Percentiles rank a stretch among this genome's conserved stretches.
These are phyloP conservation scores for Talaromyces sp. DNA, from an alignment of 2,329 filamentous ascomycete genomes.

Conservation along the genomic window DNA sequence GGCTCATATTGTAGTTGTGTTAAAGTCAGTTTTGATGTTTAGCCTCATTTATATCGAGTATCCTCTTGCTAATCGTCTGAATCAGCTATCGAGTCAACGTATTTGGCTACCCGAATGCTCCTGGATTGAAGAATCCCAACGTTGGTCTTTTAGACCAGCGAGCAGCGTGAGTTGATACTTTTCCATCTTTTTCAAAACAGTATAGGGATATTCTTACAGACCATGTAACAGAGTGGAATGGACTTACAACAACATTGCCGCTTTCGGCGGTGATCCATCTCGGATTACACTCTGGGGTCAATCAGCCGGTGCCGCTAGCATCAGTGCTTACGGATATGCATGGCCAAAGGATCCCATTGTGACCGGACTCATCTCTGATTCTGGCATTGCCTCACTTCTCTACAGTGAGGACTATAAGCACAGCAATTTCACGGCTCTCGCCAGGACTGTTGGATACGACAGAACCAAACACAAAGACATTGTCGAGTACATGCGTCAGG, in stretches of 20 bases:
- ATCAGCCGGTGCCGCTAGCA: slow-evolving; percentile 1
- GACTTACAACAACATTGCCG: background rate
- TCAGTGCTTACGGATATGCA: slow-evolving; percentile 9
- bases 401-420: slow-evolving; percentile 11
- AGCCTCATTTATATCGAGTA: background rate
- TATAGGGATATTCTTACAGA: background rate
- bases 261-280: background rate
- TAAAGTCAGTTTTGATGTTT: background rate
- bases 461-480: background rate
- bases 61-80: background rate
- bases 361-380: slow-evolving; percentile 15
- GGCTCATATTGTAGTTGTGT: background rate
- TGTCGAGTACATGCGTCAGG: background rate
- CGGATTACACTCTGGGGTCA: slow-evolving; percentile 1
- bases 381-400: slow-evolving; percentile 9
- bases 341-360: slow-evolving; percentile 21
- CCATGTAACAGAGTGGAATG: background rate
- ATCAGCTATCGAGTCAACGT: slow-evolving; percentile 1
- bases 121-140: background rate
- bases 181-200: background rate
- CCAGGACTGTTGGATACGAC: slow-evolving; percentile 19
- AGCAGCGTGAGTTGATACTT: background rate
- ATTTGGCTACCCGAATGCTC: background rate
- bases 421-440: slow-evolving; percentile 23
- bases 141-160: background rate